These are phyloP conservation scores for Torulaspora delbrueckii DNA, from an alignment of 805 yeast species.

Conservation along the genomic window DNA sequence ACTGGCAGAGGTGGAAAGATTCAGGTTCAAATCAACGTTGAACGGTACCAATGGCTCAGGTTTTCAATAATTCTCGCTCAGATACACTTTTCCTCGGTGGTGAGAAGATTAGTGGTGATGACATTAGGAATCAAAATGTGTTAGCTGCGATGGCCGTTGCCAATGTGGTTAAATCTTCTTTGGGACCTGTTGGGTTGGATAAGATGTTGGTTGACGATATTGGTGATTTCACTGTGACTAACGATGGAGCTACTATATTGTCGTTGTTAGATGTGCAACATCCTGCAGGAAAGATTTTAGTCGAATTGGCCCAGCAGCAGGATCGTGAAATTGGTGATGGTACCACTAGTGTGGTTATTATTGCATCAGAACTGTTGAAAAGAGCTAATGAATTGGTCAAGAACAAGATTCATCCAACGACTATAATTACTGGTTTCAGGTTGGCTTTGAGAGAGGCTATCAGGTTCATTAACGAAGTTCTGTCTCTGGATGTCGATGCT, in stretches of 20 bases:
- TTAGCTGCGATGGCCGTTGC: constrained; percentile 86
- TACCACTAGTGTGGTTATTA: constrained; percentile 93
- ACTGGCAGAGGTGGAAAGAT: neutral
- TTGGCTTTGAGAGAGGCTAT: constrained; percentile 89
- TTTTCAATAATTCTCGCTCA: constrained; percentile 78
- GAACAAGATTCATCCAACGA: constrained; percentile 94
- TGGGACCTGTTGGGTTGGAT: constrained; percentile 98
- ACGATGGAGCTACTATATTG: constrained; percentile 97
- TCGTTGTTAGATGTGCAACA: constrained; percentile 91
- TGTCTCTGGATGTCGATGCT: constrained; percentile 72
- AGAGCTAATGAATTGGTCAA: constrained; percentile 92
- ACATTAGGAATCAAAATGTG: constrained; percentile 92
- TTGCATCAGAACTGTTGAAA: constrained; percentile 87
- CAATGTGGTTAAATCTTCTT: constrained; percentile 76
- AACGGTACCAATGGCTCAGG: constrained; percentile 42
- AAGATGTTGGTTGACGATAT: constrained; percentile 98
- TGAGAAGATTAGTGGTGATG: constrained; percentile 93
- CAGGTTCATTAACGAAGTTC: constrained; percentile 76
- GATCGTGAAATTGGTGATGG: constrained; percentile 99
- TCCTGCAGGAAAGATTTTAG: constrained; percentile 97
- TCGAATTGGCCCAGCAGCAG: constrained; percentile 96
- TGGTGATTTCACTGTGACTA: constrained; percentile 97
- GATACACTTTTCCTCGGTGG: constrained; percentile 95
- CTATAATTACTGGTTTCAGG: constrained; percentile 94
- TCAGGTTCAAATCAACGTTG: neutral